Conservation (phyloP, 2,329 filamentous ascomycete species). For the Cytospora schulzeri region DNA sequence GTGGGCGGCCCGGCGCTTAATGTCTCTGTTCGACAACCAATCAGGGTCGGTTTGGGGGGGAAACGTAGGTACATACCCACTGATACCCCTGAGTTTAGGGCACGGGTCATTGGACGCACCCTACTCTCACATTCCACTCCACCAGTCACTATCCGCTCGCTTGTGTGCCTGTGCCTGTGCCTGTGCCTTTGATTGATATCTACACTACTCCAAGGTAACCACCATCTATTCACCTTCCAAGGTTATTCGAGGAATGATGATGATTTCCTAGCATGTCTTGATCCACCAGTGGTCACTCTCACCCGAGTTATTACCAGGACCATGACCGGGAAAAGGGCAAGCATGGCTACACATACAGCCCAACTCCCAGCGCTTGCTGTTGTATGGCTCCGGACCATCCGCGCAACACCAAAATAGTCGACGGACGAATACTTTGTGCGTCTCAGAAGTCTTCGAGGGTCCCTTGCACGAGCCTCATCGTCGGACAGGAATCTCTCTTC, state of each 20-base stretch:
- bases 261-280: too few relatives aligned
- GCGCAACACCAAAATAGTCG: too few relatives aligned
- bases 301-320: too few relatives aligned
- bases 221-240: too few relatives aligned
- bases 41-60: neutral
- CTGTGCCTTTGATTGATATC: too few relatives aligned
- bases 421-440: neutral
- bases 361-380: too few relatives aligned
- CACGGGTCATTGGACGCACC: neutral
- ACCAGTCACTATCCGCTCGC: too few relatives aligned
- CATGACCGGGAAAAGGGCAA: neutral
- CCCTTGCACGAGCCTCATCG: neutral
- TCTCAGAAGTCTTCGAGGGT: slow-evolving; percentile 11
- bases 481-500: neutral
- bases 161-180: too few relatives aligned
- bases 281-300: too few relatives aligned
- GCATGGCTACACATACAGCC: neutral
- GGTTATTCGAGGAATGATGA: too few relatives aligned
- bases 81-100: neutral
- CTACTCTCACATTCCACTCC: neutral
- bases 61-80: neutral
- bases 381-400: neutral
- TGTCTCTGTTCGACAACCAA: neutral
- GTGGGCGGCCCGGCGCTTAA: neutral
- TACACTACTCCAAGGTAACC: too few relatives aligned